Evolutionary conservation across 2,329 filamentous ascomycete genomes (phyloP).

Genomic region (Xylariales sp.): DNA sequence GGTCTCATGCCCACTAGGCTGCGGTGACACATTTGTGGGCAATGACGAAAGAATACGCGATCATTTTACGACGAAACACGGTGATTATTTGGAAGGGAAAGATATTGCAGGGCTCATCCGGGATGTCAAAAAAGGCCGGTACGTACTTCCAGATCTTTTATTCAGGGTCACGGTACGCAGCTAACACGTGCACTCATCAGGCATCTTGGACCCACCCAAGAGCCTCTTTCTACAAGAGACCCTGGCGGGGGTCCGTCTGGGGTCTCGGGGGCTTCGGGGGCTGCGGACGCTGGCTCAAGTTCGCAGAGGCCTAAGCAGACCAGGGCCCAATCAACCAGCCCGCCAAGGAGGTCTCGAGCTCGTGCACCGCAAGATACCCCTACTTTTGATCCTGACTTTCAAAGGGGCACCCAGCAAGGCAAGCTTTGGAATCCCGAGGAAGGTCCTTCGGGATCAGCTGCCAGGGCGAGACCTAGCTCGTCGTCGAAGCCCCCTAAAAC

Average conservation of each 20-base stretch:
- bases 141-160: slow-evolving; percentile 6
- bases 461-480: slow-evolving; percentile 17
- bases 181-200: slow-evolving; percentile 27
- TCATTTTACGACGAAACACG: slow-evolving; percentile 27
- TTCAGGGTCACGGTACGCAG: neutral
- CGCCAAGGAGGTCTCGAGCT: slow-evolving; percentile 42
- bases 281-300: slow-evolving; percentile 26
- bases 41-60: slow-evolving; percentile 30
- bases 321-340: slow-evolving; percentile 39
- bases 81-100: slow-evolving; percentile 27
- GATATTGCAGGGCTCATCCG: slow-evolving; percentile 29
- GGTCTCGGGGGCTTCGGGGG: neutral
- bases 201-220: slow-evolving; percentile 16
- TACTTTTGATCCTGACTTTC: slow-evolving; percentile 43
- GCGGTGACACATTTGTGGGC: slow-evolving; percentile 14
- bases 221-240: slow-evolving; percentile 21
- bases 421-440: slow-evolving; percentile 45
- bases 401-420: slow-evolving; percentile 36
- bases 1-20: slow-evolving; percentile 23
- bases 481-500: slow-evolving; percentile 24
- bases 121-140: slow-evolving; percentile 33
- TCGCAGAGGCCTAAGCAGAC: slow-evolving; percentile 38
- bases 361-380: slow-evolving; percentile 30
- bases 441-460: slow-evolving; percentile 25
- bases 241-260: slow-evolving; percentile 25